phyloP scores from a whole-genome alignment of 441 rosid species.

The Codiaeum variegatum region DNA sequence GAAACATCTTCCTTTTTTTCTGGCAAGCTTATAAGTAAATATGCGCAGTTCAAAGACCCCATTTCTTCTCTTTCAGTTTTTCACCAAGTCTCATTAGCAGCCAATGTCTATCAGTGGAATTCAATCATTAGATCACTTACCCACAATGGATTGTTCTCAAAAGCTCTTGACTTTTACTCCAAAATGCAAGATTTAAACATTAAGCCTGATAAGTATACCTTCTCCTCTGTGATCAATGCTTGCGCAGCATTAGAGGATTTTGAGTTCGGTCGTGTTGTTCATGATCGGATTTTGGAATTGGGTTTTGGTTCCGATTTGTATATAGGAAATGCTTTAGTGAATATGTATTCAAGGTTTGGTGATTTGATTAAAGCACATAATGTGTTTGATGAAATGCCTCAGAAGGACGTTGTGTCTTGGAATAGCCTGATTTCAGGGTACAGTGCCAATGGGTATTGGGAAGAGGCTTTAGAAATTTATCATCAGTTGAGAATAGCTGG shows the following conservation, averaged over 20 bases:
- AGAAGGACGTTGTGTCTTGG: constrained; percentile 54
- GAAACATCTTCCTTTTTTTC: constrained; percentile 44
- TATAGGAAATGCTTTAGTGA: constrained; percentile 54
- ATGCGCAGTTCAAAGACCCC: constrained; percentile 41
- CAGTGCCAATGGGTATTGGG: constrained; percentile 44
- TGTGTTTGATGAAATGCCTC: constrained; percentile 54
- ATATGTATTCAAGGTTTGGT: constrained; percentile 52
- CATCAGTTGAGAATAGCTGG: constrained; percentile 27
- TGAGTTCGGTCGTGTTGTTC: constrained; percentile 37
- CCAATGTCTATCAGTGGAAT: constrained; percentile 58
- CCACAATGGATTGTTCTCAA: constrained; percentile 37
- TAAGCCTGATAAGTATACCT: constrained; percentile 51
- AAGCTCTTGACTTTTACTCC: constrained; percentile 45
- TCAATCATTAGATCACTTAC: constrained; percentile 59
- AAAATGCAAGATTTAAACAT: constrained; percentile 32
- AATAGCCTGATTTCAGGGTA: constrained; percentile 59
- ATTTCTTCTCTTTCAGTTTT: constrained; percentile 50
- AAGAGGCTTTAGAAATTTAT: constrained; percentile 42
- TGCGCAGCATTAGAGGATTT: constrained; percentile 43
- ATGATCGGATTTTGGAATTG: constrained; percentile 29
- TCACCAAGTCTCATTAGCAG: constrained; percentile 33
- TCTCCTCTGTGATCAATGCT: constrained; percentile 56
- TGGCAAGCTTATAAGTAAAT: constrained; percentile 57
- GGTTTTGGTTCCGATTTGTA: constrained; percentile 48
- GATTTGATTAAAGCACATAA: constrained; percentile 35